Base-by-base conservation (phyloP, 805 yeast species). In the Cyberlindnera maritima region DNA sequence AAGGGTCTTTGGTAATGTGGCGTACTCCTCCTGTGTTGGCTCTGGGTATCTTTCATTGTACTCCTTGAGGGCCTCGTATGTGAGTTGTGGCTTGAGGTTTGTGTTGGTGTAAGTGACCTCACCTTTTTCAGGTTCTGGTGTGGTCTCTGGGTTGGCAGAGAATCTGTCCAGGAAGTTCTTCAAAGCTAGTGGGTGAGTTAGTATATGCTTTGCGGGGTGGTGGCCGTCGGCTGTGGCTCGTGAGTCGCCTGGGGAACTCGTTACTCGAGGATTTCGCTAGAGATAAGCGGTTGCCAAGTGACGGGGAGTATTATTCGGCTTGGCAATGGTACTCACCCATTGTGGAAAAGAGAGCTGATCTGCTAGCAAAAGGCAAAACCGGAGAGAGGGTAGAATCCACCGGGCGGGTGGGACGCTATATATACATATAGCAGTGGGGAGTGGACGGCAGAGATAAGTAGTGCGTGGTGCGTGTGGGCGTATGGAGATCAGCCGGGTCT, bases 1-100 rank as follows among this genome's bases (percentile, higher is more conserved):
- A 14, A 71, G 58, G 9, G 71, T 57, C 48, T 68, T 64, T 48
- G 70, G 64, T 39, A 65, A 65, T 3, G 58, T 60, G 1, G 49
- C 44, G 21, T 59, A 62, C 46, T 72, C 75, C 49, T 76, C 77
- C 2, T 66, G 75, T 23, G 86, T 81, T 49, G 86, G 62, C 42
- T 55, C 59, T 32, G 60, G 59, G 41, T 35, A 56, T 29, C 40
- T 41, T n/a, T 47, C 52, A 26, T 55, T 57, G 43, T 42, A 42
- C 35, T 42, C 46, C 31, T 28, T 28, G 17, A 42, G 32, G 19
- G 32, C 44, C 18, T 42, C 46, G 15, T 35, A 35, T 26, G 44
- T 41, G 26, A 34, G 19, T 23, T 41, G 39, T 23, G 44, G 32
- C 23, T 34, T 23, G 35, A 41, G 39, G 5, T n/a, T n/a, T 17